Percentiles rank a stretch among this genome's conserved stretches.
Evolutionary conservation across 805 yeast genomes (phyloP).

Genomic region (Kazachstania taianensis): DNA sequence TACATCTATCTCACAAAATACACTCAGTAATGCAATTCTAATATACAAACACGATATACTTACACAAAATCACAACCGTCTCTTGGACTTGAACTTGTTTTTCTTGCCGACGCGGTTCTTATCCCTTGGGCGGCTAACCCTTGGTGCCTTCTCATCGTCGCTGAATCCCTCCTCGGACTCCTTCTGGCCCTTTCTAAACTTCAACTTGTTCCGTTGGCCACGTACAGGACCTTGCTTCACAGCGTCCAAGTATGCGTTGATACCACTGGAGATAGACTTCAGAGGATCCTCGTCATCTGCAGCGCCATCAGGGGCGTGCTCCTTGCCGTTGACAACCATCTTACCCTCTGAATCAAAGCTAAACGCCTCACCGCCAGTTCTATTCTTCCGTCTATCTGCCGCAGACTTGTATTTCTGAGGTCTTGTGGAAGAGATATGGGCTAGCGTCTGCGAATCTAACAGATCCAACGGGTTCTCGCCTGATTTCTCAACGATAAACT

Average conservation of each 20-base stretch:
- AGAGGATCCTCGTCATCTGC: slow-evolving; percentile 39
- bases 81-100: slow-evolving; percentile 25
- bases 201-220: slow-evolving; percentile 86
- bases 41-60: no score
- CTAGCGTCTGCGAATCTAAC: slow-evolving; percentile 71
- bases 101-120: slow-evolving; percentile 24
- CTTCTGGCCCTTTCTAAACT: slow-evolving; percentile 47
- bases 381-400: slow-evolving; percentile 31
- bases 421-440: slow-evolving; percentile 80
- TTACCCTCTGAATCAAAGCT: slow-evolving; percentile 30
- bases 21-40: background rate
- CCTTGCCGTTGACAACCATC: slow-evolving; percentile 28
- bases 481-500: slow-evolving; percentile 61
- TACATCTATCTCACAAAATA: background rate
- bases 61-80: slow-evolving; percentile 14
- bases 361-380: slow-evolving; percentile 21
- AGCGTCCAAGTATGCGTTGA: slow-evolving; percentile 90
- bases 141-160: slow-evolving; percentile 35
- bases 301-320: slow-evolving; percentile 6
- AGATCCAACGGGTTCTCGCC: slow-evolving; percentile 78
- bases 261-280: slow-evolving; percentile 43
- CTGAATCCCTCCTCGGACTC: slow-evolving; percentile 46
- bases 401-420: slow-evolving; percentile 45
- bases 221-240: slow-evolving; percentile 87
- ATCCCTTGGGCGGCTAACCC: slow-evolving; percentile 3